Percentiles rank a stretch among this genome's conserved stretches.
phyloP scores from a whole-genome alignment of 2,329 filamentous ascomycete genomes.

The Nemania sp. region DNA sequence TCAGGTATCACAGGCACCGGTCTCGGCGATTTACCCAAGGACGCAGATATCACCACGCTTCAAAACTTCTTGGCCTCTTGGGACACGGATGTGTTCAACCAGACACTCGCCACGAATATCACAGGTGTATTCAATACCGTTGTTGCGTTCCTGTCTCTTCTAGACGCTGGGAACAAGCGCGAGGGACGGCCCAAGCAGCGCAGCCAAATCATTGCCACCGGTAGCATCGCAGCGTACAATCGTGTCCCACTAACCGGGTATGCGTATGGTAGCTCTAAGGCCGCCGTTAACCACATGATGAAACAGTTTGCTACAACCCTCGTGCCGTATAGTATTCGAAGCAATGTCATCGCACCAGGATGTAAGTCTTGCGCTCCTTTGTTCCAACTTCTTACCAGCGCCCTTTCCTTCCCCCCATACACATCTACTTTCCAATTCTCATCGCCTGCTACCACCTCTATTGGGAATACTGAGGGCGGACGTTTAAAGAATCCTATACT shows the following conservation, averaged over 20 bases:
- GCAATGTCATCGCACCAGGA: slow-evolving; percentile 47
- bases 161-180: slow-evolving; percentile 64
- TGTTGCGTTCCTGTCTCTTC: slow-evolving; percentile 70
- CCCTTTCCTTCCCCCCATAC: background rate
- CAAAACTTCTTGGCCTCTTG: slow-evolving; percentile 36
- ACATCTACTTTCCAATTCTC: background rate
- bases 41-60: slow-evolving; percentile 39
- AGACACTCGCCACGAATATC: slow-evolving; percentile 69
- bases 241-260: slow-evolving; percentile 71
- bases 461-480: background rate
- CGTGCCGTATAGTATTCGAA: slow-evolving; percentile 63
- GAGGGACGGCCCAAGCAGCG: slow-evolving; percentile 60
- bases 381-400: too few species aligned
- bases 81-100: slow-evolving; percentile 65
- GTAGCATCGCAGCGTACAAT: slow-evolving; percentile 72
- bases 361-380: slow-evolving; percentile 38
- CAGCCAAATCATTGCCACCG: slow-evolving; percentile 68
- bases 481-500: background rate
- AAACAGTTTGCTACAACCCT: slow-evolving; percentile 74
- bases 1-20: slow-evolving; percentile 62
- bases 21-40: slow-evolving; percentile 56
- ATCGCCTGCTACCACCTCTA: background rate
- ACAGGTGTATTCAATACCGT: slow-evolving; percentile 72
- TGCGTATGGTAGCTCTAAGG: slow-evolving; percentile 75
- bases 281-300: slow-evolving; percentile 72